Base-by-base conservation (phyloP, 1,284 basidiomycete genomes). In the Leccinum angustisporum region DNA sequence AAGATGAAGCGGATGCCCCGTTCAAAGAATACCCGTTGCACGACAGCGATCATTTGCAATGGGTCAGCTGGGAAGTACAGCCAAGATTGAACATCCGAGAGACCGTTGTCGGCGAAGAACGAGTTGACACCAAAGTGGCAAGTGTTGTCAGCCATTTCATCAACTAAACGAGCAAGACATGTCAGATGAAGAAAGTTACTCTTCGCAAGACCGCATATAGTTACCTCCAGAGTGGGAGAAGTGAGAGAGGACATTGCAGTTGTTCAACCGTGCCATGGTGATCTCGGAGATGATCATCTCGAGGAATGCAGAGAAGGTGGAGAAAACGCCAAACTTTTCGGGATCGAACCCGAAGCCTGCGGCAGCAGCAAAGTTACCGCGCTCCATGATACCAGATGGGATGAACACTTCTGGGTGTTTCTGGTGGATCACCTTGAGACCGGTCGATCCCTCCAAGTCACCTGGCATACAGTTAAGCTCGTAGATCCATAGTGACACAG, bases 221-320 rank as follows among this genome's bases (percentile, higher is more conserved):
- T 66, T 71, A 83, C 89, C 88, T 71, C 92, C 92, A 38, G 91
- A 88, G 77, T 94, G 92, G 27, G 91, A 94, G 79, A 94, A 94
- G 77, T 94, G 92, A 70, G 82, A 88, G 33, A 94, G 83, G 16
- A 94, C 86, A 71, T 94, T 94, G 80, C 90, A 91, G 70, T 88
- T 83, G 76, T 94, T 94, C 70, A 94, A 76, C 59, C 91, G 84
- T 16, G 92, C 92, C 92, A 94, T 94, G n/a, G 92, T 94, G 61
- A 93, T 79, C 73, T 94, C 92, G 2, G 91, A 93, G 62, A 94
- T 76, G 62, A 91, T 79, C 92, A 94, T 94, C 81, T 94, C 92
- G 63, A 93, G 79, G 81, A 94, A 94, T 5, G 92, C 92, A 56
- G 89, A 90, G 78, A 94, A 94, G 5, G 92, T 94, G 25, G 90